Base-by-base conservation (phyloP, 352 stramenopile genomes). In the Phytophthora colocasiae region DNA sequence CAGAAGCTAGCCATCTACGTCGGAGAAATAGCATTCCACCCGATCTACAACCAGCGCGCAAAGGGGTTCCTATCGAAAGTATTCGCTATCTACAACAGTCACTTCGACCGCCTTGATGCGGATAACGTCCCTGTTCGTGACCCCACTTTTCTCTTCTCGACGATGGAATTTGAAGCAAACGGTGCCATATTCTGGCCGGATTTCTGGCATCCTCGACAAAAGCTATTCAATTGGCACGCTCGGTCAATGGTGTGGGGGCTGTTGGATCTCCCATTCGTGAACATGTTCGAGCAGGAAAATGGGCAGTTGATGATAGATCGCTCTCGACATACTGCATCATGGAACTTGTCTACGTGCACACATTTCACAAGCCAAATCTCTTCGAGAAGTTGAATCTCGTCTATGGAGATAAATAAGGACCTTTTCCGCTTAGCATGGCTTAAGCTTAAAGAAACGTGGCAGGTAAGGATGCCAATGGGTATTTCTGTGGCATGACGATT, bases 181-280 rank as follows among this genome's bases (percentile, higher is more conserved):
- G 80, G 81, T 4, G 80, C 81, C 8, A 19, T 92, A 1, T 89
- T 92, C 51, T 92, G 82, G 82, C 83, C 83, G 2, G 83, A 91
- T 41, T 89, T 89, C 46, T 91, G 76, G 78, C 81, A 90, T 38
- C 77, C 78, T 10, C 51, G 26, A 24, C 66, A 71, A 46, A 82
- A 77, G 1, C 75, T 87, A 17, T 89, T 87, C 58, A 89, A 89
- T 57, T 46, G 87, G 19, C 74, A 89, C 38, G 65, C 69, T 22
- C 46, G 65, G 29, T 84, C 74, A 19, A 71, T 87, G 46, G 54
- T 90, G 10, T 90, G 81, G 81, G 71, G 83, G 34, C 43, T 85
- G 27, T 48, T 90, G 9, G 78, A 69, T n/a, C 44, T 71, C 9
- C 54, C 60, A 2, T 83, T 76, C 43, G 66, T 85, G 6, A 60